Evolutionary conservation across 345 rosid genomes (phyloP), one percentile per base, ranked within the genome.

Genomic region (Cardamine chenopodiifolia): DNA sequence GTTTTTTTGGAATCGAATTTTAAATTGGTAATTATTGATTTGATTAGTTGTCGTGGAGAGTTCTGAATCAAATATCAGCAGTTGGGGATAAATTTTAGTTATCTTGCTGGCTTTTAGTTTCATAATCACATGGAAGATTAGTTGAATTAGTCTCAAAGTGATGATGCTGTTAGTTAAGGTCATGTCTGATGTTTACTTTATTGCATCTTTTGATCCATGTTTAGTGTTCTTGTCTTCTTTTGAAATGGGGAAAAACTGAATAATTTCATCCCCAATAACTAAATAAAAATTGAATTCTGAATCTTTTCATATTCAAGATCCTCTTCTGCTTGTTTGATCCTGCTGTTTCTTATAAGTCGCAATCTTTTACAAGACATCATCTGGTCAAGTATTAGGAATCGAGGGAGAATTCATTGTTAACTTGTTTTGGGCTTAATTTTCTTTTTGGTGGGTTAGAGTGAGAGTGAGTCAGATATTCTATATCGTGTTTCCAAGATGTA

Each of bases 371-470:
- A 40, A 49, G 15, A 61, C 15, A 20, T 45, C 8, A 15, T 39
- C 7, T 1, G 8, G 26, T 25, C 28, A 2, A 39, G 25, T 59
- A 18, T 31, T 19, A 31, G 29, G 11, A 70, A 54, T 66, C 26
- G n/a, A 11, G 10, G 18, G 22, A 25, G 2, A 35, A 9, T 15
- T 25, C 3, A 15, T n/a, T 63, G 19, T 19, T 4, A n/a, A 42
- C 42, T 29, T 1, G n/a, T 65, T 31, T 48, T 34, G 34, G 9
- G 4, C 1, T 50, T 66, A 14, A 3, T 14, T 34, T 5, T n/a
- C 28, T 69, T 44, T 10, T 69, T 57, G 65, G 64, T 18, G 28
- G 25, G 19, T 55, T 37, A 55, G 60, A 55, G 12, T 48, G 12
- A 8, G 7, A 17, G n/a, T 50, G 49, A 19, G 2, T 7, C 8